Evolutionary conservation across 2,329 filamentous ascomycete species (phyloP), one percentile per base, ranked within the genome.

Genomic region (Didymella glomerata): DNA sequence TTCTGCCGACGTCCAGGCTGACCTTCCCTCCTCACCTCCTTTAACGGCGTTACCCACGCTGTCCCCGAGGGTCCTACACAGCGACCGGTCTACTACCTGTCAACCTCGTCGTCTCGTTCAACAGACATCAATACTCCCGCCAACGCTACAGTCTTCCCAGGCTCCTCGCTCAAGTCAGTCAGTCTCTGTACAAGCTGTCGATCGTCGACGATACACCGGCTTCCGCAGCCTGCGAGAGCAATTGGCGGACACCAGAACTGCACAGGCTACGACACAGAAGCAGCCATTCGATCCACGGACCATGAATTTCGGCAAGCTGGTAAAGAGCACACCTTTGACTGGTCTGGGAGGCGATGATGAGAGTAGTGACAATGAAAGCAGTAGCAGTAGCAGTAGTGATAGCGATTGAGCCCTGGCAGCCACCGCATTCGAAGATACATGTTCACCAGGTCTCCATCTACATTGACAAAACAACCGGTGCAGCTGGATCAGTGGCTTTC

Each of bases 1-100:
- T 24, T 16, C 38, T 16, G n/a, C 54, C 3, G 28, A 54, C 7
- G 25, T 48, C 4, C 41, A 48, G 20, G 40, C 40, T 20, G 48
- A 58, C 18, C 58, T 57, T 20, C 65, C 67, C 18, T 65, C 65
- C 6, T 65, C 66, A 2, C 66, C 66, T 30, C 51, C 46, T 36
- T 7, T 57, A 6, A 14, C 24, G 8, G n/a, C 16, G 1, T 13
- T 32, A 14, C 40, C 42, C n/a, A 48, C 46, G 13, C 57, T 59
- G 9, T 49, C 51, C 6, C 64, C 52, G 3, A 36, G 48, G 1
- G 54, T 64, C 16, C 51, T 61, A 45, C 44, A 48, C 7, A 54
- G 55, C 10, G 63, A 48, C 13, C 65, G 58, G 36, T 25, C 40
- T 27, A 49, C 34, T 7, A 47, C 55, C 22, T 58, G 62, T 49